phyloP scores from a whole-genome alignment of 2,329 filamentous ascomycete species.

The Basipetospora chlamydospora region DNA sequence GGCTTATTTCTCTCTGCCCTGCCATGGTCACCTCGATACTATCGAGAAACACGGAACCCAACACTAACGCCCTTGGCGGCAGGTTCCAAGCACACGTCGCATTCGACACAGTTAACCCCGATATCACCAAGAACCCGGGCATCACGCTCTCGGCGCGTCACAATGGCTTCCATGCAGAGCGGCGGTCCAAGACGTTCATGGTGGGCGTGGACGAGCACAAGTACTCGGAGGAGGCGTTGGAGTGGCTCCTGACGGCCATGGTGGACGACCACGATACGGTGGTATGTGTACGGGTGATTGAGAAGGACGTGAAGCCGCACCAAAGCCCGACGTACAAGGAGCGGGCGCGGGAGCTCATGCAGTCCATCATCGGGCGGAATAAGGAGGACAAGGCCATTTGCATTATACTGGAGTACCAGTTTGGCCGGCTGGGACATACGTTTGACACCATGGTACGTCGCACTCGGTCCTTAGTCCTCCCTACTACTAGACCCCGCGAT shows the following conservation, averaged over 20 bases:
- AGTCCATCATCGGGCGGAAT: slow-evolving; percentile 67
- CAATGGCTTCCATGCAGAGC: slow-evolving; percentile 67
- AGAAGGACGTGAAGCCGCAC: slow-evolving; percentile 59
- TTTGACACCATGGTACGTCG: slow-evolving; percentile 72
- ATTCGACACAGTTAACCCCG: slow-evolving; percentile 44
- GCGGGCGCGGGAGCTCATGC: slow-evolving; percentile 61
- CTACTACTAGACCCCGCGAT: no score
- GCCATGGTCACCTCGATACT: slow-evolving; percentile 4
- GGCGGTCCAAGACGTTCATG: slow-evolving; percentile 75
- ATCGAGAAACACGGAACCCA: background rate
- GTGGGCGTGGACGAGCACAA: slow-evolving; percentile 83
- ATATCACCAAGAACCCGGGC: slow-evolving; percentile 46
- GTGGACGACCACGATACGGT: slow-evolving; percentile 91
- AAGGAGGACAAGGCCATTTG: slow-evolving; percentile 67
- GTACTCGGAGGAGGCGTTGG: slow-evolving; percentile 82
- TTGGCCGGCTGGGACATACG: slow-evolving; percentile 79
- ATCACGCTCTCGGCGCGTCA: slow-evolving; percentile 78
- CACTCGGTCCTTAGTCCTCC: no score
- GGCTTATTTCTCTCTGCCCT: no score
- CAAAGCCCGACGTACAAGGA: slow-evolving; percentile 58
- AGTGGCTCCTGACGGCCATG: slow-evolving; percentile 83
- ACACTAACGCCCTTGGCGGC: slow-evolving; percentile 17
- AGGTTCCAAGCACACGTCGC: slow-evolving; percentile 46
- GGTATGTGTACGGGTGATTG: slow-evolving; percentile 76
- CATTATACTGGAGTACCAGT: slow-evolving; percentile 71